These are phyloP conservation scores for Mycogone perniciosa DNA, from an alignment of 2,329 filamentous ascomycete species.

Conservation along the genomic window DNA sequence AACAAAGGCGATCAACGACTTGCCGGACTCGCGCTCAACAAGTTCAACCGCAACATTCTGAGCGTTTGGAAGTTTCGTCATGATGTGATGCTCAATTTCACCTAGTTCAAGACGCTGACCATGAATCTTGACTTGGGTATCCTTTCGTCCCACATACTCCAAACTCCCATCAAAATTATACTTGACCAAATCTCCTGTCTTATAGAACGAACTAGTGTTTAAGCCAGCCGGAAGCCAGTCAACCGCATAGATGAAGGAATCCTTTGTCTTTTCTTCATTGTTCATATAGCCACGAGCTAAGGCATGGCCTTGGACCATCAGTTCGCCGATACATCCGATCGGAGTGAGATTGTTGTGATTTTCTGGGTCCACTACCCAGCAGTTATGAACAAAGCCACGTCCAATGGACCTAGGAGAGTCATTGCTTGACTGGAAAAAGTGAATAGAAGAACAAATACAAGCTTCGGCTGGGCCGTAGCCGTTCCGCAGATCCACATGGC, in stretches of 20 bases:
- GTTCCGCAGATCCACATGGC: conserved; percentile 30
- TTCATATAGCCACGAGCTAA: not conserved
- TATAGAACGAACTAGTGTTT: conserved; percentile 29
- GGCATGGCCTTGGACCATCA: not conserved
- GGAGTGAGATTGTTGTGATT: not conserved
- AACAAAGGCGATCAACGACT: not conserved
- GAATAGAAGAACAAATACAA: conserved; percentile 20
- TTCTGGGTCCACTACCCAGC: not conserved
- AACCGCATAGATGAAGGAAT: conserved; percentile 39
- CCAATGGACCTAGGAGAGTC: conserved; percentile 2
- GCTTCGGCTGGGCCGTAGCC: conserved; percentile 37
- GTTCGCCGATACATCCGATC: not conserved
- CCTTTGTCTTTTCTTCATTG: not conserved
- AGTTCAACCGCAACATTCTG: not conserved
- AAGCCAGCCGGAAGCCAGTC: conserved; percentile 13
- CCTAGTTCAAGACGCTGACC: not conserved
- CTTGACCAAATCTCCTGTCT: conserved; percentile 39
- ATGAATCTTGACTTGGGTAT: not conserved
- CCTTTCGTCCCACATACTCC: not conserved
- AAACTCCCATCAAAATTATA: conserved; percentile 24
- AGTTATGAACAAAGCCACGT: conserved; percentile 1
- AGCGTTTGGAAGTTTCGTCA: not conserved
- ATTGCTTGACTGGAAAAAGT: not conserved
- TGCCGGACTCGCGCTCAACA: not conserved
- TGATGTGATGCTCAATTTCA: not conserved